These are phyloP conservation scores for Mortierella sp. DNA, from an alignment of 371 early-diverging fungal genomes.

Conservation along the genomic window DNA sequence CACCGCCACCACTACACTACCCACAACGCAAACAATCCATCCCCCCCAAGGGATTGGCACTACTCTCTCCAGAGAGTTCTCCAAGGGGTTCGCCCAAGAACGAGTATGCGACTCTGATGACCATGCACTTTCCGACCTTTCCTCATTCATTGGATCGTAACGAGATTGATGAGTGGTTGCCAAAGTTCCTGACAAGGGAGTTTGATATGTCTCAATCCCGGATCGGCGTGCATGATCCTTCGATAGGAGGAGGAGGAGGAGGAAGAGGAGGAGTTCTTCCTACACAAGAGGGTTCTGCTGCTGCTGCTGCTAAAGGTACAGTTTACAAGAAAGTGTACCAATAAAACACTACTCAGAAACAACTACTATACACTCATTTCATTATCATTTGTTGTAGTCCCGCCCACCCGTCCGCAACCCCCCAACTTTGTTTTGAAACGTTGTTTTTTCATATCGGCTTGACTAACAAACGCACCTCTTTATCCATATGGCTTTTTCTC, in stretches of 20 bases:
- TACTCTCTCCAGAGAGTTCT: not conserved
- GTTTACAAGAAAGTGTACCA: too few relatives aligned
- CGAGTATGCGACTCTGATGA: not conserved
- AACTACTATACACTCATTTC: too few relatives aligned
- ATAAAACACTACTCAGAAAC: too few relatives aligned
- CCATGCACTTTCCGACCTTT: too few relatives aligned
- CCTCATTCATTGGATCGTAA: not conserved
- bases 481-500: too few relatives aligned
- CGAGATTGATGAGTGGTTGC: conserved; percentile 7
- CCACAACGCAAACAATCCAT: not conserved
- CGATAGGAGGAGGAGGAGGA: not conserved
- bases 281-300: not conserved
- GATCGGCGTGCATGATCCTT: not conserved
- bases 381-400: too few relatives aligned
- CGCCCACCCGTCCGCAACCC: not conserved
- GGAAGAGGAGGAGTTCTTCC: not conserved
- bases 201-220: not conserved
- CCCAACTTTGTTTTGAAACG: not conserved
- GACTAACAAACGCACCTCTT: too few relatives aligned
- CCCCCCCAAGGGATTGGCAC: not conserved
- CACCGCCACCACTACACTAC: not conserved
- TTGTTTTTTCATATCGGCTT: too few relatives aligned
- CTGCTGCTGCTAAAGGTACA: not conserved
- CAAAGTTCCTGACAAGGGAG: not conserved
- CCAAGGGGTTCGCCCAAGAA: not conserved